Base-by-base conservation (phyloP, 805 yeast genomes). In the Candida insectalens region DNA sequence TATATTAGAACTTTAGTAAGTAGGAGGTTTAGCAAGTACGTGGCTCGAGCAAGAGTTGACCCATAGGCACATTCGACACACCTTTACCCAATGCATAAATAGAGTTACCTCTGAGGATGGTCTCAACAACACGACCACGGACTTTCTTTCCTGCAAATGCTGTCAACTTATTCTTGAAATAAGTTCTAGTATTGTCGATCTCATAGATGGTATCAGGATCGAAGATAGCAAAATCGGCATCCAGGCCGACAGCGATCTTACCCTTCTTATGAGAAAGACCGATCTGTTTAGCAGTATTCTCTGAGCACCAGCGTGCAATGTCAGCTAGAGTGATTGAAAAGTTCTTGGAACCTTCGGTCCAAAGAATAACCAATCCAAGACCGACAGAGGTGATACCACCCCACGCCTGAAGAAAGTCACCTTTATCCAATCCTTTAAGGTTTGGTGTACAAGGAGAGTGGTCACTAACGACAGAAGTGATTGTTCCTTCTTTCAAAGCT, bases 391-490 rank as follows among this genome's bases (percentile, higher is more conserved):
- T 69, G 27, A 88, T 85, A 7, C 97, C 97, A 23, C 96, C 97
- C 97, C 97, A 88, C 2, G 96, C 94, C 23, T 77, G 71, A 46
- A 88, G 74, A 53, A 88, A 88, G 52, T 88, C 95, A 27, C 96
- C 96, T 39, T 73, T 66, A 8, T 74, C 79, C 34, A 85, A 63
- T 16, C 83, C 82, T 57, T 88, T 88, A 49, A 88, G 64, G 39
- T 84, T 84, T 0, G 96, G 95, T 0, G 95, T 84, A 59, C 97
- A 88, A 3, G 96, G 97, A 4, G 95, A 83, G 58, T 88, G 97
- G 55, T 88, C 97, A 9, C 94, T 82, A 5, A 89, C 96, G 4
- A 88, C 94, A 3, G 95, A 77, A 12, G 83, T 71, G 39, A 88
- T 78, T 21, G 77, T 60, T 25, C 74, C 76, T 16, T 67, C 66